phyloP scores from a whole-genome alignment of 257 asterid species.

The Craterostigma plantagineum region DNA sequence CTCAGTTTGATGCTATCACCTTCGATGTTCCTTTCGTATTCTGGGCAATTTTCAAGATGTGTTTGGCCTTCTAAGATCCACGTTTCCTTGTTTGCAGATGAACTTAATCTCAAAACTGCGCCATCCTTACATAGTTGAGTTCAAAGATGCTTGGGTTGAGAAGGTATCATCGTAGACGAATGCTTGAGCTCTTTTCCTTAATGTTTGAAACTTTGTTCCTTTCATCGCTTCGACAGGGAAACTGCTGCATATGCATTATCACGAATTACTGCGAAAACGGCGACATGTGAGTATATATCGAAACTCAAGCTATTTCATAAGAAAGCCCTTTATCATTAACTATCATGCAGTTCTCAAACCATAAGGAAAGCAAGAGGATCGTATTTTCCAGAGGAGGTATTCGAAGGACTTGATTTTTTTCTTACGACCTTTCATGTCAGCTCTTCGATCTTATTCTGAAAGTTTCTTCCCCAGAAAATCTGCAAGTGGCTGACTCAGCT shows the following conservation, averaged over 20 bases:
- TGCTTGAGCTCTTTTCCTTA: too few relatives aligned
- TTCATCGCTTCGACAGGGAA: slow-evolving; percentile 28
- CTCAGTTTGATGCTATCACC: too few relatives aligned
- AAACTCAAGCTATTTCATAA: not conserved
- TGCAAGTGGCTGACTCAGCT: slow-evolving; percentile 95
- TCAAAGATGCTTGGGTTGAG: slow-evolving; percentile 89
- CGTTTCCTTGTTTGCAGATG: slow-evolving; percentile 30
- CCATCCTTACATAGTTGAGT: slow-evolving; percentile 78
- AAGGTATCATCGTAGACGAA: slow-evolving; percentile 35
- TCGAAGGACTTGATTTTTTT: not conserved
- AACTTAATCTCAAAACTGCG: slow-evolving; percentile 38
- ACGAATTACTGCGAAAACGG: slow-evolving; percentile 81
- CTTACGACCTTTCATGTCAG: not conserved
- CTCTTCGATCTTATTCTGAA: not conserved
- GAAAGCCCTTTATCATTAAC: not conserved
- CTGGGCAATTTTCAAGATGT: too few relatives aligned
- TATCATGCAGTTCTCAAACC: slow-evolving; percentile 35
- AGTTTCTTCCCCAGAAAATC: slow-evolving; percentile 40
- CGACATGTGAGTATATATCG: slow-evolving; percentile 50
- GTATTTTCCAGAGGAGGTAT: slow-evolving; percentile 84
- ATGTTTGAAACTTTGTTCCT: too few relatives aligned
- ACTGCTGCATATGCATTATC: slow-evolving; percentile 51
- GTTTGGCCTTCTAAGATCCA: too few relatives aligned
- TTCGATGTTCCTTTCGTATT: too few relatives aligned
- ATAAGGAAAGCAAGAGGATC: slow-evolving; percentile 64